phyloP scores from a whole-genome alignment of 345 rosid species.

The Reutealis trisperma region DNA sequence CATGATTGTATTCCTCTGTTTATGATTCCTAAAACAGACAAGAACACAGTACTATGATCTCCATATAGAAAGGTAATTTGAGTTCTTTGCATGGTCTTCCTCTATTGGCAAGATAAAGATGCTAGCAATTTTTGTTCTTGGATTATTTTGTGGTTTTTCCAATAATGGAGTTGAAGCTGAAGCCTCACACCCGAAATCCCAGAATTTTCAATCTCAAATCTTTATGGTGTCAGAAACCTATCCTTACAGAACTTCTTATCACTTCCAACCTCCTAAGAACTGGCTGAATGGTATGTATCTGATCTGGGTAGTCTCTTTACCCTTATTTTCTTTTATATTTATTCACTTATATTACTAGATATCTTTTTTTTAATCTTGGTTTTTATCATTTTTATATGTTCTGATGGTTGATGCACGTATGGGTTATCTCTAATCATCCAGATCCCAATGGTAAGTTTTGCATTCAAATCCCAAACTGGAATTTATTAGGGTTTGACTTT shows the following conservation, averaged over 20 bases:
- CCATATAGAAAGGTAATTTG: background rate
- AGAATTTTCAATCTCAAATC: background rate
- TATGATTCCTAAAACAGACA: background rate
- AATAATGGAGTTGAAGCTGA: slow-evolving; percentile 18
- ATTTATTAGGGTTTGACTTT: background rate
- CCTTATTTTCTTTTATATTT: background rate
- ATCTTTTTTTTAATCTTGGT: background rate
- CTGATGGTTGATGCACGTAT: slow-evolving; percentile 17
- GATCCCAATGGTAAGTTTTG: slow-evolving; percentile 49
- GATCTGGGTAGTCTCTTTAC: background rate
- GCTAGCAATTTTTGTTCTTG: slow-evolving; percentile 11
- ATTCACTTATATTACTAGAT: background rate
- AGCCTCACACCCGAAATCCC: background rate
- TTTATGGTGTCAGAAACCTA: slow-evolving; percentile 13
- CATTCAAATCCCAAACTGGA: background rate
- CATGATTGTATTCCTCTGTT: background rate
- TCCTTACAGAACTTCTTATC: slow-evolving; percentile 43
- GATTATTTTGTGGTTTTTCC: slow-evolving; percentile 17
- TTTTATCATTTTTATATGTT: background rate
- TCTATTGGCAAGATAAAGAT: slow-evolving; percentile 7
- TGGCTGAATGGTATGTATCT: slow-evolving; percentile 50
- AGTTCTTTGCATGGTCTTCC: background rate
- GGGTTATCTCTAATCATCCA: slow-evolving; percentile 20
- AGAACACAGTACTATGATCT: background rate
- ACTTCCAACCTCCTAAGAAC: slow-evolving; percentile 51